These are phyloP conservation scores for Amylocystis lapponica DNA, from an alignment of 768 basidiomycete species.

Conservation along the genomic window DNA sequence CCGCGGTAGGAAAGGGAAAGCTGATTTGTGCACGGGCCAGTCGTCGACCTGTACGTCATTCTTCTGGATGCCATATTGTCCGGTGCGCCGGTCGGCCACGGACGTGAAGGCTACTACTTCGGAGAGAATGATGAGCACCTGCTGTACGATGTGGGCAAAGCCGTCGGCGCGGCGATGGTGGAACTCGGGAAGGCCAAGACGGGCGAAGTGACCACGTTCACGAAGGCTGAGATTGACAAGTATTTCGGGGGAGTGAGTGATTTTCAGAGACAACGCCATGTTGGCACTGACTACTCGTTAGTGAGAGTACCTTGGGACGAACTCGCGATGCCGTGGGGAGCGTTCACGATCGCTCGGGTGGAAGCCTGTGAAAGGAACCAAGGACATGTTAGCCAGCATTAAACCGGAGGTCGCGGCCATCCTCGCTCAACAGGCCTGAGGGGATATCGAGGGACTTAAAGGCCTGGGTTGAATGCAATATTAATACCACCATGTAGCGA, in stretches of 20 bases:
- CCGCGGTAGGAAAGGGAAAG: slow-evolving; percentile 21
- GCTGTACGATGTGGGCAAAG: slow-evolving; percentile 26
- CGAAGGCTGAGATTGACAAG: slow-evolving; percentile 36
- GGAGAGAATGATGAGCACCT: slow-evolving; percentile 23
- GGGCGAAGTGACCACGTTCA: slow-evolving; percentile 36
- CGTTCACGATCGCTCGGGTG: slow-evolving; percentile 43
- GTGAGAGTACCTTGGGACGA: slow-evolving; percentile 12
- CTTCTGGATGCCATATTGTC: slow-evolving; percentile 34
- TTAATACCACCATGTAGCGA: too few relatives aligned
- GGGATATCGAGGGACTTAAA: too few relatives aligned
- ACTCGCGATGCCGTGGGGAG: slow-evolving; percentile 20
- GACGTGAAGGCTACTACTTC: slow-evolving; percentile 30
- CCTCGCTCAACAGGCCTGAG: too few relatives aligned
- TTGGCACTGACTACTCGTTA: slow-evolving; percentile 2
- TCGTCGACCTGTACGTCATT: slow-evolving; percentile 34
- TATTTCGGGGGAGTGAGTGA: slow-evolving; percentile 22
- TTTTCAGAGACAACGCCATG: slow-evolving; percentile 30
- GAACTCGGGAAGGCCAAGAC: slow-evolving; percentile 21
- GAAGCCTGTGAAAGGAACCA: slow-evolving; percentile 42
- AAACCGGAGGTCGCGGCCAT: slow-evolving; percentile 39
- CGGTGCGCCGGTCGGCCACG: slow-evolving; percentile 18
- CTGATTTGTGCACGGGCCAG: slow-evolving; percentile 35
- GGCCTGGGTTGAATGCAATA: too few relatives aligned
- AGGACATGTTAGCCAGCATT: slow-evolving; percentile 46
- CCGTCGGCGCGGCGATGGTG: slow-evolving; percentile 28